Conservation (phyloP, 83 land plant species). For the Diphasiastrum complanatum region DNA sequence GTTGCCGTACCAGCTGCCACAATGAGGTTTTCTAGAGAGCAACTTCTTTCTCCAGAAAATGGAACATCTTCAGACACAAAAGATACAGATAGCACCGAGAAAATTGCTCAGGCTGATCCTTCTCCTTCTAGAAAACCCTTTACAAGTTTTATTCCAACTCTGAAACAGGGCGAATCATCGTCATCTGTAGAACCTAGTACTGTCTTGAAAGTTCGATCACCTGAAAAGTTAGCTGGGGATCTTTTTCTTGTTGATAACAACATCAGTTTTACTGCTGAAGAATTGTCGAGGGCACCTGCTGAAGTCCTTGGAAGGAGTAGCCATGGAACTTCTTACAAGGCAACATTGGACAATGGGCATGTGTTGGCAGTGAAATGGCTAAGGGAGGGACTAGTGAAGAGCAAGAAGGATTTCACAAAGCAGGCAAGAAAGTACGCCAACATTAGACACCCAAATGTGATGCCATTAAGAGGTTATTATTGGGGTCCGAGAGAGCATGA, state of each 20-base stretch:
- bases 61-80: slow-evolving; percentile 13
- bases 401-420: slow-evolving; percentile 64
- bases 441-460: slow-evolving; percentile 57
- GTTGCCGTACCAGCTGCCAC: too few species aligned
- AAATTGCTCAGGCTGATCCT: slow-evolving; percentile 1
- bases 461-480: slow-evolving; percentile 64
- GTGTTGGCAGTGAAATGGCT: slow-evolving; percentile 87
- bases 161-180: slow-evolving; percentile 15
- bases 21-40: too few species aligned
- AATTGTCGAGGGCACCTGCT: slow-evolving; percentile 90
- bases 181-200: slow-evolving; percentile 47
- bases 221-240: slow-evolving; percentile 79
- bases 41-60: background rate
- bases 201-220: slow-evolving; percentile 59
- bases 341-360: slow-evolving; percentile 74
- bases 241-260: slow-evolving; percentile 61
- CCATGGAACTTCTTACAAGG: slow-evolving; percentile 92
- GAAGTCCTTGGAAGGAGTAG: slow-evolving; percentile 92
- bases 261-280: slow-evolving; percentile 66
- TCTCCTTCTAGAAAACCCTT: background rate
- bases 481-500: slow-evolving; percentile 97
- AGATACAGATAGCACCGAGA: background rate
- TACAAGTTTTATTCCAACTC: background rate
- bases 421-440: slow-evolving; percentile 70
- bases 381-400: slow-evolving; percentile 73